Percentiles rank a stretch among this genome's conserved stretches.
These are phyloP conservation scores for Scopulariopsis brevicaulis DNA, from an alignment of 2,329 filamentous ascomycete genomes.

Conservation along the genomic window DNA sequence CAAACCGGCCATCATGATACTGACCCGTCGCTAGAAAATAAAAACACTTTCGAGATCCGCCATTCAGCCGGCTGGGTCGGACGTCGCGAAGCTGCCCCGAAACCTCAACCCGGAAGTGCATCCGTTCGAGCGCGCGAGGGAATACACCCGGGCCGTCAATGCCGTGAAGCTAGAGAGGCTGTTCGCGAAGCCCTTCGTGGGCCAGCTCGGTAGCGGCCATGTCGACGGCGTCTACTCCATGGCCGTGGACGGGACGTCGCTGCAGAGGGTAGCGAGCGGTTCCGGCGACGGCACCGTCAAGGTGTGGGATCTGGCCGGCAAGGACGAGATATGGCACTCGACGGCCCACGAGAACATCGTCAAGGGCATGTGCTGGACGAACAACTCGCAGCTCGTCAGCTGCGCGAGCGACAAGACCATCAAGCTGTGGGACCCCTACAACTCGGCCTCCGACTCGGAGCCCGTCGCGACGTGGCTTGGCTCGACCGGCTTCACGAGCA, in stretches of 20 bases:
- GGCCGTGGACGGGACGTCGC: conserved; percentile 65
- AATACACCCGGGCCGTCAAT: conserved; percentile 50
- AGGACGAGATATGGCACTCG: conserved; percentile 64
- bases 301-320: conserved; percentile 71
- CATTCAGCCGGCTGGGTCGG: conserved; percentile 55
- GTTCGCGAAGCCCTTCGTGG: conserved; percentile 57
- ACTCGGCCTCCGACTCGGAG: conserved; percentile 53
- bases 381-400: conserved; percentile 72
- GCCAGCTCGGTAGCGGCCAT: conserved; percentile 79
- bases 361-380: conserved; percentile 83
- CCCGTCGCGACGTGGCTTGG: conserved; percentile 81
- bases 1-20: background rate
- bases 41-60: conserved; percentile 58
- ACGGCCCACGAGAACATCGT: conserved; percentile 90
- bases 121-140: conserved; percentile 81
- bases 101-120: conserved; percentile 78
- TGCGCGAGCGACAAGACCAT: conserved; percentile 79
- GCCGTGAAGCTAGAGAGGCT: conserved; percentile 89
- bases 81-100: conserved; percentile 52
- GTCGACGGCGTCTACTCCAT: conserved; percentile 77
- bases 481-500: conserved; percentile 66
- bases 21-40: conserved; percentile 32
- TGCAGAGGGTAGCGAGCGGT: conserved; percentile 69
- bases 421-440: conserved; percentile 87
- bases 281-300: conserved; percentile 91